Percentiles rank a stretch among this genome's conserved stretches.
These are phyloP conservation scores for Ascochyta koolunga DNA, from an alignment of 2,329 filamentous ascomycete species.

Conservation along the genomic window DNA sequence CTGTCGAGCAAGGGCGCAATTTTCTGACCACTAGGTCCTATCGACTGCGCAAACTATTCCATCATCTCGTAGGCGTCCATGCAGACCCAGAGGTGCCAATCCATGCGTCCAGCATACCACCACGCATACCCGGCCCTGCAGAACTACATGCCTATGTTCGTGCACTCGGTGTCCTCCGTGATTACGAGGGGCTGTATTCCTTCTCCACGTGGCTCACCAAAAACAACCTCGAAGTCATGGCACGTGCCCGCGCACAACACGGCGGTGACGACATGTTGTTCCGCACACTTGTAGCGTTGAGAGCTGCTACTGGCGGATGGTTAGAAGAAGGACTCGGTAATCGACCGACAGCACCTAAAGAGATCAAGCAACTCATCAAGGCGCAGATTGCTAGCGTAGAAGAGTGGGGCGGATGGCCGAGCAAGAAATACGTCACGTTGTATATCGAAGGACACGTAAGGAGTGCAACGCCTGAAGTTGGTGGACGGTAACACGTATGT, in stretches of 20 bases:
- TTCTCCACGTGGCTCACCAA: conserved; percentile 64
- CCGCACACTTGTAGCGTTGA: conserved; percentile 47
- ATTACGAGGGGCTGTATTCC: conserved; percentile 63
- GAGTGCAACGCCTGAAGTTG: conserved; percentile 18
- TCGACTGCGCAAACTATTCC: conserved; percentile 36
- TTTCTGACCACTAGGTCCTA: conserved; percentile 25
- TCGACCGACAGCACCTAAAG: conserved; percentile 29
- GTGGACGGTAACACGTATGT: conserved; percentile 18
- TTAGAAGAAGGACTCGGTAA: conserved; percentile 17
- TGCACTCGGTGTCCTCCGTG: conserved; percentile 65
- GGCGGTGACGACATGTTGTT: conserved; percentile 37
- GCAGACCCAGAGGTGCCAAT: conserved; percentile 15
- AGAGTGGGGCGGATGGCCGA: conserved; percentile 54
- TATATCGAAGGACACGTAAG: conserved; percentile 27
- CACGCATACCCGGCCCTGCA: conserved; percentile 54
- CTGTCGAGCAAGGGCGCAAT: conserved; percentile 16
- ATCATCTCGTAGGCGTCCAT: conserved; percentile 29
- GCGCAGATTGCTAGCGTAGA: conserved; percentile 44
- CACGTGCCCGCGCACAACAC: conserved; percentile 31
- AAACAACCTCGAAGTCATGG: conserved; percentile 35
- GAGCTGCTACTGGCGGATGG: conserved; percentile 50
- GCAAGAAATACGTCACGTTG: conserved; percentile 50
- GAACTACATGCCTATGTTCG: conserved; percentile 67
- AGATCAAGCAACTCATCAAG: conserved; percentile 41
- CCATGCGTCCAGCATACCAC: conserved; percentile 33